Conservation (phyloP, 2,329 filamentous ascomycete species). For the Endoconidiophora laricicola region DNA sequence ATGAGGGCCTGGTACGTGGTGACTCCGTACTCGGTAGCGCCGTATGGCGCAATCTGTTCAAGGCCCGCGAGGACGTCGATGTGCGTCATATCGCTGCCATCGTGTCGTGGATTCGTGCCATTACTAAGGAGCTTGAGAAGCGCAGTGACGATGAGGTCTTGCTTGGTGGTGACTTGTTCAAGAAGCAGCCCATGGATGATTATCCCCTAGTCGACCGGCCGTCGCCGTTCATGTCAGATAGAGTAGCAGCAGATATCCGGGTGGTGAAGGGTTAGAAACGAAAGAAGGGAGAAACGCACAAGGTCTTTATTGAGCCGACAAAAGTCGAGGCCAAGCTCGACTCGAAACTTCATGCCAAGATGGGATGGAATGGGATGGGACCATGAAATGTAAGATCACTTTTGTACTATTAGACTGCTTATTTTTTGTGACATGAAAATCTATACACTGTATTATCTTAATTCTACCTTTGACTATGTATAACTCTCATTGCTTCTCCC, state of each 20-base stretch:
- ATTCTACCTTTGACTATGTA: background rate
- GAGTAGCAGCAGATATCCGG: conserved; percentile 4
- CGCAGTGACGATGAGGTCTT: conserved; percentile 29
- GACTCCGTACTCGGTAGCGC: conserved; percentile 66
- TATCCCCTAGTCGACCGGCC: conserved; percentile 10
- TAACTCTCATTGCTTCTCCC: conserved; percentile 34
- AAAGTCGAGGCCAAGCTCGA: too few relatives aligned
- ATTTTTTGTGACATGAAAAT: conserved; percentile 2
- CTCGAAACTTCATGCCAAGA: too few relatives aligned
- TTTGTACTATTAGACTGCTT: conserved; percentile 2
- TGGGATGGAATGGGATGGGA: background rate
- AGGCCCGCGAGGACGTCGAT: conserved; percentile 41
- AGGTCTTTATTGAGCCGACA: background rate
- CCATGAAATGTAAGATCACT: conserved; percentile 4
- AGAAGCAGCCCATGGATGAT: conserved; percentile 18
- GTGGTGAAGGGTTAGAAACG: background rate
- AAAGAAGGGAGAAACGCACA: background rate
- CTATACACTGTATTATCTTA: background rate
- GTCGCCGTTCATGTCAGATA: conserved; percentile 8
- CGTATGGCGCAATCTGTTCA: conserved; percentile 87
- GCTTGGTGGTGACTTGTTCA: conserved; percentile 26
- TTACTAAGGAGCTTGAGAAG: conserved; percentile 31
- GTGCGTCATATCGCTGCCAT: conserved; percentile 34
- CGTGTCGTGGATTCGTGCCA: conserved; percentile 38
- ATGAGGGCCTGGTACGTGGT: conserved; percentile 61